Evolutionary conservation across 2,329 filamentous ascomycete species (phyloP), one percentile per base, ranked within the genome.

Genomic region (Monosporascus sp.): DNA sequence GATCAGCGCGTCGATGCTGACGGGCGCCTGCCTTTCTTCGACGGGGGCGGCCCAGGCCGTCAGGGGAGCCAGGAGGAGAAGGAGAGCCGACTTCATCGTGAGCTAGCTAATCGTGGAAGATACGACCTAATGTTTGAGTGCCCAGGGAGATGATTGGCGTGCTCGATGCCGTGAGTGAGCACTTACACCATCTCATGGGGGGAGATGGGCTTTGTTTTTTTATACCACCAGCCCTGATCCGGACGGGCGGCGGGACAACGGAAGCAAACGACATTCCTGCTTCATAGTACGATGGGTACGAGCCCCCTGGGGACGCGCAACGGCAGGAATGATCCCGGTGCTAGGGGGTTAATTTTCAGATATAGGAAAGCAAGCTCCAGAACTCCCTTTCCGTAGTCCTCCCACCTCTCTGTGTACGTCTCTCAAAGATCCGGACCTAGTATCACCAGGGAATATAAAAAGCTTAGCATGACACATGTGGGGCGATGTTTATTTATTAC

Each of bases 1-100:
- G 71, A 86, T 81, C 24, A 79, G 73, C 51, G 67, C 65, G 64
- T 85, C 76, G 56, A 86, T 73, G 68, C 79, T 81, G 52, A 72
- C 67, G 3, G 70, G 47, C 1, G 73, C 70, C 65, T 78, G 75
- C 40, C 73, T 68, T 50, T 69, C 66, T 49, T 67, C 65, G 43
- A 66, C 52, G 16, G 70, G 62, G 52, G 67, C 69, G 19, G 71
- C 69, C 55, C 71, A 64, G 26, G 72, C 63, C 31, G 56, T 52
- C 47, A 67, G 44, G 16, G 66, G 72, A 55, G 67, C 68, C 47
- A 73, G 59, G 11, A 75, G 65, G 54, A 70, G 58, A 49, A 73
- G 56, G 49, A 74, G 55, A 45, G 64, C 52, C 41, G 64, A 66
- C 63, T 66, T 69, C 66, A 69, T 69, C 49, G 41, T 62, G 52